Evolutionary conservation across 257 asterid genomes (phyloP).

Genomic region (Buddleja alternifolia): DNA sequence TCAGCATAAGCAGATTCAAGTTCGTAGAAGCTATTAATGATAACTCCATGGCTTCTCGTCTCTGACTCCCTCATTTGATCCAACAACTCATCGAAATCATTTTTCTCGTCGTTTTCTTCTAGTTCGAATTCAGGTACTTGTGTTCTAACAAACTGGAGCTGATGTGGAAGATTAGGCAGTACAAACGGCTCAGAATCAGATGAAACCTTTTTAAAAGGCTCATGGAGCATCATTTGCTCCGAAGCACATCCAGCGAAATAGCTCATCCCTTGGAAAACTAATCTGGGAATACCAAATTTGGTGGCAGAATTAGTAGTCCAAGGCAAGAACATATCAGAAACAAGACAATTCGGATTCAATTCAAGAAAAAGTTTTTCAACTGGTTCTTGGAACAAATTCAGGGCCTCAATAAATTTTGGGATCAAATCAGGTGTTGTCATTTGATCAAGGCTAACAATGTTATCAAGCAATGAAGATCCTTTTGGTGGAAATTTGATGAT

Average conservation of each 20-base stretch:
- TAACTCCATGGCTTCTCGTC: slow-evolving; percentile 44
- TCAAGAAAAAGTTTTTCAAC: slow-evolving; percentile 41
- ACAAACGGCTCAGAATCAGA: slow-evolving; percentile 52
- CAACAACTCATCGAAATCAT: background rate
- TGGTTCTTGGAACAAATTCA: slow-evolving; percentile 41
- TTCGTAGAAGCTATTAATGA: slow-evolving; percentile 58
- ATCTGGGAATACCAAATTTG: slow-evolving; percentile 48
- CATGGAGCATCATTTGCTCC: slow-evolving; percentile 33
- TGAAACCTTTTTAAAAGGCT: slow-evolving; percentile 39
- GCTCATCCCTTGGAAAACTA: slow-evolving; percentile 48
- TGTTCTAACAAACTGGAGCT: slow-evolving; percentile 28
- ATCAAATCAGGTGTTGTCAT: slow-evolving; percentile 13
- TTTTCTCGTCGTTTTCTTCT: background rate
- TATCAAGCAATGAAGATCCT: slow-evolving; percentile 43
- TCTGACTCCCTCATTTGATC: slow-evolving; percentile 29
- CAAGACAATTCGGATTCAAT: slow-evolving; percentile 40
- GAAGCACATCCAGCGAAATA: slow-evolving; percentile 31
- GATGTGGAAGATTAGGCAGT: slow-evolving; percentile 46
- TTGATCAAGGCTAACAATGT: slow-evolving; percentile 43
- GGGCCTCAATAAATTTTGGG: slow-evolving; percentile 26
- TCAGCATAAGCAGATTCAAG: slow-evolving; percentile 49
- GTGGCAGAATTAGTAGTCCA: slow-evolving; percentile 55
- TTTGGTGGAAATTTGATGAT: slow-evolving; percentile 42
- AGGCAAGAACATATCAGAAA: slow-evolving; percentile 52
- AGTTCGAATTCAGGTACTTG: slow-evolving; percentile 34